Base-by-base conservation (phyloP, 1,139 yeast species). In the Candida sp. region DNA sequence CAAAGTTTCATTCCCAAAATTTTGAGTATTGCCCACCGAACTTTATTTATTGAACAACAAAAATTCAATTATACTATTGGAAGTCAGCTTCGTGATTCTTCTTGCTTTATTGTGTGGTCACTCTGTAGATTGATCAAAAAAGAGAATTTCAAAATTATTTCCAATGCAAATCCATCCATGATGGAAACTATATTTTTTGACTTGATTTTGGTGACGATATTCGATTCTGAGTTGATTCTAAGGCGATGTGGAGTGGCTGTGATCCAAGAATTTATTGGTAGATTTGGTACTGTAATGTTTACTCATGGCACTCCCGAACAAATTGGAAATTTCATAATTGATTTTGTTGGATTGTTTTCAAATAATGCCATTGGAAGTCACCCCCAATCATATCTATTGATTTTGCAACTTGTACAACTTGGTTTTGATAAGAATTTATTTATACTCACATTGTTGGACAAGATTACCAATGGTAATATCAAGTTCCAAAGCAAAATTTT, bases 211-310 rank as follows among this genome's bases (percentile, higher is more conserved):
- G 73, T 81, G 1, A 65, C 83, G 11, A 71, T 87, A 38, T 84
- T 84, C 55, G 98, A 91, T 58, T 65, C 74, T 22, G 97, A 90
- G 43, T 68, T 88, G 25, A 73, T 83, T 45, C 78, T 90, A 11
- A 70, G 97, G 45, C 71, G 95, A 45, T 93, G 97, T 29, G 85
- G 91, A 0, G 72, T 89, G 9, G 96, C 97, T 0, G 95, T 95
- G 0, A 56, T 89, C 4, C 97, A 91, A 58, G 98, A 91, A 55
- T 74, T 87, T 7, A 61, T 88, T 3, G 98, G 98, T 0, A 67
- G 97, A 36, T 83, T 82, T 56, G 87, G 87, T 0, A 57, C 48
- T 11, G 29, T 42, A 2, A 32, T 55, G 21, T 38, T 51, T 30
- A 40, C 47, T 1, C 48, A 53, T 11, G 45, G 49, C 5, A 54